Evolutionary conservation across 306 rosid genomes (phyloP), one percentile per base, ranked within the genome.

Genomic region (Lotus japonicus): DNA sequence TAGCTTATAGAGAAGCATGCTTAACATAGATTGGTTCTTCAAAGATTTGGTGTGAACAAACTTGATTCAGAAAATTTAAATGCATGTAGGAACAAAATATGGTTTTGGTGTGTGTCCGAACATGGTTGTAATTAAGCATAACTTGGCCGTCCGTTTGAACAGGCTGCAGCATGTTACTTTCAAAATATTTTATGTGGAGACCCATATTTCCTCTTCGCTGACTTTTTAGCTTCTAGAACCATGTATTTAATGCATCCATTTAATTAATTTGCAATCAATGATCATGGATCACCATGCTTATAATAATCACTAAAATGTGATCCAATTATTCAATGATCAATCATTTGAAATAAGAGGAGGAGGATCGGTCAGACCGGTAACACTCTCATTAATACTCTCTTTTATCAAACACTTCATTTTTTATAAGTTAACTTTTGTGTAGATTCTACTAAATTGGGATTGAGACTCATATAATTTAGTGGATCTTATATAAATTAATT

Each of bases 121-220:
- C 21, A 50, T 65, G 67, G 52, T 75, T 75, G 73, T 66, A 74
- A 46, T 56, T 74, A 56, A 26, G 63, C 62, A 31, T 54, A 77
- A 77, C 19, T 46, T 46, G 23, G 73, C 49, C 64, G 43, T 71
- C 56, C 50, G 11, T 57, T 13, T 68, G 51, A 60, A 51, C 64
- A 68, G 18, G 50, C 28, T 39, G 63, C 49, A 36, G 70, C 62
- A 33, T 61, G 57, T 69, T 64, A 43, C 68, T 63, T 51, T 70
- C 13, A 44, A 17, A 2, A 9, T 50, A 18, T 60, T 64, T 64
- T 11, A 35, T 15, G 71, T 56, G 60, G 53, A 16, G 64, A 61
- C 28, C 69, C 11, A 26, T n/a, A n/a, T 50, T 13, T 44, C 39
- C 19, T 52, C 36, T 19, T 43, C 17, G 12, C 53, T 59, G 21